Evolutionary conservation across 1,139 yeast species (phyloP).

Genomic region (Lodderomyces parapsilosis): DNA sequence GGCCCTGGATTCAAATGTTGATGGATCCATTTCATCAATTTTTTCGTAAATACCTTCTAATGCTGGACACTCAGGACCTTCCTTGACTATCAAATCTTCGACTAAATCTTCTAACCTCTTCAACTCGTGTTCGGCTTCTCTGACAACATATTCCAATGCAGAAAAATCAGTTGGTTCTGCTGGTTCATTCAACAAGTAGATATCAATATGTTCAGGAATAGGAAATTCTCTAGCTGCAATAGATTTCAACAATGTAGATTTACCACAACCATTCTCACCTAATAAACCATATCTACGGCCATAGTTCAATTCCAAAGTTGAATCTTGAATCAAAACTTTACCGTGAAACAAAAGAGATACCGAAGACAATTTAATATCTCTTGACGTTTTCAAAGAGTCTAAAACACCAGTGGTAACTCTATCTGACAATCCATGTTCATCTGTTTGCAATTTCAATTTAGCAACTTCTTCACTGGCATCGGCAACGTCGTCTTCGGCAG

Average conservation of each 20-base stretch:
- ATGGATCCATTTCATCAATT: conserved; percentile 93
- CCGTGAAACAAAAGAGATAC: conserved; percentile 96
- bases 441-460: conserved; percentile 88
- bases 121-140: conserved; percentile 92
- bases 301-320: conserved; percentile 86
- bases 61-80: conserved; percentile 89
- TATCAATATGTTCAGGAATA: conserved; percentile 86
- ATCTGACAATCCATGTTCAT: conserved; percentile 90
- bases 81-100: conserved; percentile 83
- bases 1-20: conserved; percentile 95
- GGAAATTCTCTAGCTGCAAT: conserved; percentile 97
- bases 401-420: conserved; percentile 98
- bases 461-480: conserved; percentile 75
- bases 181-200: conserved; percentile 92
- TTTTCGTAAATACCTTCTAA: conserved; percentile 91
- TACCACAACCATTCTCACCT: conserved; percentile 99
- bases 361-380: conserved; percentile 90
- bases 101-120: conserved; percentile 88
- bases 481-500: conserved; percentile 60
- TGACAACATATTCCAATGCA: conserved; percentile 94
- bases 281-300: conserved; percentile 96
- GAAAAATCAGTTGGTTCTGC: conserved; percentile 91
- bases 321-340: conserved; percentile 91
- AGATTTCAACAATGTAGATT: conserved; percentile 89
- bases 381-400: conserved; percentile 82